These are phyloP conservation scores for Ogataea paraovalis DNA, from an alignment of 805 yeast species.

Conservation along the genomic window DNA sequence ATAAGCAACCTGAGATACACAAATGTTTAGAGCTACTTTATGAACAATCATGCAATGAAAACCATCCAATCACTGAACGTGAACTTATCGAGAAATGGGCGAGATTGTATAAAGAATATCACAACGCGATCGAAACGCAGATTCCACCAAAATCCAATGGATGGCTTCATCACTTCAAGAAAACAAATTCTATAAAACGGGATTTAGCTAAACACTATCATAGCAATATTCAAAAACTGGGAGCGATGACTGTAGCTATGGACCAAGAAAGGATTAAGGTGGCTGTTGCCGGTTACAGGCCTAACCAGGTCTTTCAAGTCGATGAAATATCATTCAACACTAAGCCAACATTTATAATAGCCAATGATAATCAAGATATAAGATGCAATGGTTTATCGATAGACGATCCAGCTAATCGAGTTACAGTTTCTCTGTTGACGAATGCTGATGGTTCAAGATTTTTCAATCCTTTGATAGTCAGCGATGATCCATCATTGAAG, in stretches of 20 bases:
- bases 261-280: conserved; percentile 25
- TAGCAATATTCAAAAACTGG: conserved; percentile 12
- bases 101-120: conserved; percentile 20
- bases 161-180: conserved; percentile 39
- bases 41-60: conserved; percentile 34
- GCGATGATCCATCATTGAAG: conserved; percentile 14
- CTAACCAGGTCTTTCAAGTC: conserved; percentile 32
- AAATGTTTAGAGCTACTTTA: conserved; percentile 34
- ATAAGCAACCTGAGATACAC: conserved; percentile 32
- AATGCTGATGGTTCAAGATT: conserved; percentile 29
- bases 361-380: conserved; percentile 5
- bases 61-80: conserved; percentile 27
- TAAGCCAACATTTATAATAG: conserved; percentile 18
- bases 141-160: conserved; percentile 33
- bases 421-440: conserved; percentile 25
- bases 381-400: conserved; percentile 10
- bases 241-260: conserved; percentile 11
- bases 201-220: conserved; percentile 27
- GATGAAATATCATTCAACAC: conserved; percentile 33
- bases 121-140: conserved; percentile 9
- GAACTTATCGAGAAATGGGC: conserved; percentile 31
- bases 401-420: conserved; percentile 14
- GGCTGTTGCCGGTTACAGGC: conserved; percentile 13
- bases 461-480: conserved; percentile 28
- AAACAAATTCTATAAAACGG: conserved; percentile 25